phyloP scores from a whole-genome alignment of 352 stramenopile genomes.

The Pythium insidiosum region DNA sequence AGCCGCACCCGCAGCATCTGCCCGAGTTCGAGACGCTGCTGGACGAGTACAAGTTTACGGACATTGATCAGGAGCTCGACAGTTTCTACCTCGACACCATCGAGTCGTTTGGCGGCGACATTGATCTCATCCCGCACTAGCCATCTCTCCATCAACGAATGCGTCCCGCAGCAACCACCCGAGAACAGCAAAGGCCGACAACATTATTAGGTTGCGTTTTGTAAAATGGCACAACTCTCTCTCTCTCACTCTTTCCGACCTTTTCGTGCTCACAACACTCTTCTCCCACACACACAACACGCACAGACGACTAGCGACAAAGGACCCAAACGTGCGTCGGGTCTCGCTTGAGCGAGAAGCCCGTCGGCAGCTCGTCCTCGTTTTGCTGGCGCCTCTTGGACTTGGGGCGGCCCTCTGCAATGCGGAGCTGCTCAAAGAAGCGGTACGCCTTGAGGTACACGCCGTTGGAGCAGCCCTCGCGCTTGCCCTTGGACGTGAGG shows the following conservation, averaged over 20 bases:
- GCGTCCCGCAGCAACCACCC: conserved; percentile 1
- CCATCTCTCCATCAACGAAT: too few relatives aligned
- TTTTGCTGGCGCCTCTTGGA: conserved; percentile 32
- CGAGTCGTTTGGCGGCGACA: conserved; percentile 43
- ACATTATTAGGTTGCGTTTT: too few relatives aligned
- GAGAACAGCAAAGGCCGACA: conserved; percentile 1
- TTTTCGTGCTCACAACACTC: not conserved
- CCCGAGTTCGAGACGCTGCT: conserved; percentile 67
- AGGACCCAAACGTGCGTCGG: conserved; percentile 14
- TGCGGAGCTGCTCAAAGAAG: conserved; percentile 52
- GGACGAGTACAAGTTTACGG: conserved; percentile 72
- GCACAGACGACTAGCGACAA: too few relatives aligned
- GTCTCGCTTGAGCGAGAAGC: conserved; percentile 23
- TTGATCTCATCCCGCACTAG: conserved; percentile 58
- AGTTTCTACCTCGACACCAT: conserved; percentile 76
- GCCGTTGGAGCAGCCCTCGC: conserved; percentile 36
- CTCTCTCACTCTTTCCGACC: not conserved
- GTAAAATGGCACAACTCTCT: not conserved
- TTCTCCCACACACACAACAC: too few relatives aligned
- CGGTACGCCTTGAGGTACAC: conserved; percentile 37
- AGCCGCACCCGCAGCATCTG: conserved; percentile 32
- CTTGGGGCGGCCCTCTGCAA: conserved; percentile 30
- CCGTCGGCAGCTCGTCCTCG: conserved; percentile 15
- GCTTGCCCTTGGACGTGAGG: conserved; percentile 34
- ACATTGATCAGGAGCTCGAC: conserved; percentile 79